Evolutionary conservation across 345 rosid species (phyloP), one percentile per base, ranked within the genome.

Genomic region (Syzygium aromaticum): DNA sequence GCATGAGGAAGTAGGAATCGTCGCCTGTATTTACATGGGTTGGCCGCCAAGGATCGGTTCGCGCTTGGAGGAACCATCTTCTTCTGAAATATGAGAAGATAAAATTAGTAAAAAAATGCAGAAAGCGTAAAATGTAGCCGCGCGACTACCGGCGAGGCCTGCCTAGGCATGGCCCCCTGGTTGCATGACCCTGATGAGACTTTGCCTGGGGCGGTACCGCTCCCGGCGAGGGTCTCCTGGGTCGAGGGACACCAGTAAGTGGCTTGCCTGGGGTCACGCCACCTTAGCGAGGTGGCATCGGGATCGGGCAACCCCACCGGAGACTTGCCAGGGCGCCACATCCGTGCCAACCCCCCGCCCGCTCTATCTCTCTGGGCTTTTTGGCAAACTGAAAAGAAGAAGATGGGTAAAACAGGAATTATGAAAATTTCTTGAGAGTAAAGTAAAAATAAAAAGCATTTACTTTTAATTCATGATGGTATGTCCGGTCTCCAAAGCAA

Each of bases 281-380:
- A 64, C 40, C 77, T 28, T 64, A 64, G 77, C 40, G 2, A 28
- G 22, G 77, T 28, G 15, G 73, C 7, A 19, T 17, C 73, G 0
- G 4, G 77, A 16, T 64, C 22, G 13, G 7, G 1, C 80, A 19
- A 67, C 25, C 78, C 46, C 80, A 17, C 9, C 0, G 80, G 80
- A 0, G 25, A 67, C 46, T 64, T 16, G 77, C 78, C 0, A 33
- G 78, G 19, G 43, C 22, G 0, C 4, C 22, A 30, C 25, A 33
- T 17, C 46, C 80, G 4, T 0, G 25, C 46, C 46, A 3, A n/a
- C n/a, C 16, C 0, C 27, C 27, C 10, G 14, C 1, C 28, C 40
- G 4, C 11, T 0, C 27, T 57, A 9, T n/a, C 1, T 63, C 40
- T 33, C 11, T 17, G 0, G 6, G 78, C 23, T 21, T 28, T 63